Conservation (phyloP, 192 early-diverging fungal genomes). For the Piromyces sp. region DNA sequence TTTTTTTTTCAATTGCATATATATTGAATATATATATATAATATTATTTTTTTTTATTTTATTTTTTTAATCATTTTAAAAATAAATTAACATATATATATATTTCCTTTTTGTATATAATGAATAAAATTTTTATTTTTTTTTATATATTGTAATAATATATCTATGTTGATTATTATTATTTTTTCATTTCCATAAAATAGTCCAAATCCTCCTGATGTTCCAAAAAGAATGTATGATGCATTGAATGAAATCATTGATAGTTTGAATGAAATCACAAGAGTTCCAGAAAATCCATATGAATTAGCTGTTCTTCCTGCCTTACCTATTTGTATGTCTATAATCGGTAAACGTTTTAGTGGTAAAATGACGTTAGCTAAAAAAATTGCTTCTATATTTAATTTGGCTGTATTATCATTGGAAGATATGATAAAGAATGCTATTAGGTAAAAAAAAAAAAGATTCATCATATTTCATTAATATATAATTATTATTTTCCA, state of each 20-base stretch:
- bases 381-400: constrained; percentile 15
- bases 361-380: constrained; percentile 27
- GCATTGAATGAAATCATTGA: constrained; percentile 16
- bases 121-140: too few species aligned
- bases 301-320: constrained; percentile 16
- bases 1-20: too few species aligned
- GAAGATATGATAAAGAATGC: constrained; percentile 27
- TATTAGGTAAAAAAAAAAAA: constrained; percentile 14
- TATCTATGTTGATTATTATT: too few species aligned
- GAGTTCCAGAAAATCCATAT: constrained; percentile 12
- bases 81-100: too few species aligned
- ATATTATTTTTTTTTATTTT: not conserved
- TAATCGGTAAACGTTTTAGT: constrained; percentile 34
- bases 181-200: too few species aligned
- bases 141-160: too few species aligned
- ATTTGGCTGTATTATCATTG: constrained; percentile 12
- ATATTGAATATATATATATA: too few species aligned
- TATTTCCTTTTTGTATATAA: too few species aligned
- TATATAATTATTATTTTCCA: too few species aligned
- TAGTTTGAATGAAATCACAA: constrained; percentile 22
- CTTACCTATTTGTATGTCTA: constrained; percentile 21
- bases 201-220: not conserved
- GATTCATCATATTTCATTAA: too few species aligned
- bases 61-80: too few species aligned
- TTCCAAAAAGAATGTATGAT: constrained; percentile 11